These are phyloP conservation scores for Graphiopsis chlorocephala DNA, from an alignment of 2,329 filamentous ascomycete species.

Conservation along the genomic window DNA sequence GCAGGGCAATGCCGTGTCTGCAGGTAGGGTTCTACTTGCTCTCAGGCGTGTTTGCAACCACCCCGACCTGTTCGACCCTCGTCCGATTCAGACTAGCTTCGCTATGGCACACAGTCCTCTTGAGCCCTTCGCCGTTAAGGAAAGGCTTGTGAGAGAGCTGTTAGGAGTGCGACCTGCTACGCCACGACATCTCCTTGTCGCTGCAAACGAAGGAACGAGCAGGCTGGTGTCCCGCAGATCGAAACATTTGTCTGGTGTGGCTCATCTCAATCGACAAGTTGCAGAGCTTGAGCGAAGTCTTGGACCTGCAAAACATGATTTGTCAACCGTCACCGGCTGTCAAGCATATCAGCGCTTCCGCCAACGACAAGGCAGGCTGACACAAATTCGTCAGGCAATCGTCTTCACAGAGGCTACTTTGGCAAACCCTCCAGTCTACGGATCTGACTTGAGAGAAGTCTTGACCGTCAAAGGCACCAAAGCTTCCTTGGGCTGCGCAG, in stretches of 20 bases:
- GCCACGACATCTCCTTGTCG: constrained; percentile 22
- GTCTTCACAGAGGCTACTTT: constrained; percentile 24
- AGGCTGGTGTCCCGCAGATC: constrained; percentile 22
- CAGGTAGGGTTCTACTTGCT: constrained; percentile 98
- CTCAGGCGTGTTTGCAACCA: constrained; percentile 98
- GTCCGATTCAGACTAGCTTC: constrained; percentile 95
- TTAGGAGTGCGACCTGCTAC: constrained; percentile 22
- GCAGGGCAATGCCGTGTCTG: constrained; percentile 93
- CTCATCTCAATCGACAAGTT: constrained; percentile 23
- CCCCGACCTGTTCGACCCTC: constrained; percentile 91
- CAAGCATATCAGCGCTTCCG: constrained; percentile 27
- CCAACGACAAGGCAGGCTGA: constrained; percentile 24
- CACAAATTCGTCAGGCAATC: constrained; percentile 31
- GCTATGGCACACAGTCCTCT: constrained; percentile 73
- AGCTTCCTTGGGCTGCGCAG: constrained; percentile 10
- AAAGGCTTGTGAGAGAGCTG: constrained; percentile 64
- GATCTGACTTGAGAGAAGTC: constrained; percentile 31
- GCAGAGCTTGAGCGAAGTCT: constrained; percentile 20
- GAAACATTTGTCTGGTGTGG: constrained; percentile 24
- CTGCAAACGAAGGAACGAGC: constrained; percentile 21
- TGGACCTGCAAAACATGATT: constrained; percentile 23
- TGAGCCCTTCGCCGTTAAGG: constrained; percentile 70
- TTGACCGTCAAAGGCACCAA: constrained; percentile 23
- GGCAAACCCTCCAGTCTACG: constrained; percentile 27
- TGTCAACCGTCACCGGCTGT: constrained; percentile 26